These are phyloP conservation scores for Diaporthe australafricana DNA, from an alignment of 2,329 filamentous ascomycete species.

Conservation along the genomic window DNA sequence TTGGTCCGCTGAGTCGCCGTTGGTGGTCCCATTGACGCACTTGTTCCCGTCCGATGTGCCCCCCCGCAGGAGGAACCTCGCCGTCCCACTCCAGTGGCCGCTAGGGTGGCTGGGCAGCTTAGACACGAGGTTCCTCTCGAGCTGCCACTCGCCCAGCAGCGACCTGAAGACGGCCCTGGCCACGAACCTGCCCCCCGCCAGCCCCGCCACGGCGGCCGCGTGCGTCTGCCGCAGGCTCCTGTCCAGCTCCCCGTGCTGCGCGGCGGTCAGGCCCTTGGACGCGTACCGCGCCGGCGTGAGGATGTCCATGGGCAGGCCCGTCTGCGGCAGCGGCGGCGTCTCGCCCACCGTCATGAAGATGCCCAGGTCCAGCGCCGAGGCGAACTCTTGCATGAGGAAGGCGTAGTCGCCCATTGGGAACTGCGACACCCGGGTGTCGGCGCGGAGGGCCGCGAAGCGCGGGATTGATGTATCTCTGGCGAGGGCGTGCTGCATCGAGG, in stretches of 20 bases:
- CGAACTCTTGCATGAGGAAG: conserved; percentile 79
- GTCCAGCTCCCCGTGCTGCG: conserved; percentile 52
- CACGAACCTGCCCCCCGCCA: conserved; percentile 64
- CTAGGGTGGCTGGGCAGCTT: conserved; percentile 68
- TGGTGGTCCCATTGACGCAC: conserved; percentile 41
- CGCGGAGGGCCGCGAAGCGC: conserved; percentile 62
- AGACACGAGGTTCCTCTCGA: conserved; percentile 68
- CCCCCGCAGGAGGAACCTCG: conserved; percentile 71
- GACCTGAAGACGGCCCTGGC: conserved; percentile 76
- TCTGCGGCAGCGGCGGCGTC: conserved; percentile 54
- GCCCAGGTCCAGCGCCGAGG: conserved; percentile 66
- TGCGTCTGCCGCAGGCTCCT: conserved; percentile 60
- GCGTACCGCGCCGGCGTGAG: conserved; percentile 68
- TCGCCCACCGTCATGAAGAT: conserved; percentile 49
- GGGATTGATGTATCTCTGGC: conserved; percentile 56
- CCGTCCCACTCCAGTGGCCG: conserved; percentile 73
- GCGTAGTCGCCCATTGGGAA: conserved; percentile 88
- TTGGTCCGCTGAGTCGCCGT: conserved; percentile 9
- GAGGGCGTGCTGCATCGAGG: conserved; percentile 54
- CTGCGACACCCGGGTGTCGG: conserved; percentile 67
- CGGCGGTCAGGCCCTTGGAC: conserved; percentile 53
- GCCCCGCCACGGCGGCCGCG: conserved; percentile 53
- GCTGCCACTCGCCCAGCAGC: conserved; percentile 76
- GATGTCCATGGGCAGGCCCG: conserved; percentile 61
- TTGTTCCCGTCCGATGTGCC: conserved; percentile 66